Evolutionary conservation across 768 basidiomycete species (phyloP).

Genomic region (Suillus brevipes): DNA sequence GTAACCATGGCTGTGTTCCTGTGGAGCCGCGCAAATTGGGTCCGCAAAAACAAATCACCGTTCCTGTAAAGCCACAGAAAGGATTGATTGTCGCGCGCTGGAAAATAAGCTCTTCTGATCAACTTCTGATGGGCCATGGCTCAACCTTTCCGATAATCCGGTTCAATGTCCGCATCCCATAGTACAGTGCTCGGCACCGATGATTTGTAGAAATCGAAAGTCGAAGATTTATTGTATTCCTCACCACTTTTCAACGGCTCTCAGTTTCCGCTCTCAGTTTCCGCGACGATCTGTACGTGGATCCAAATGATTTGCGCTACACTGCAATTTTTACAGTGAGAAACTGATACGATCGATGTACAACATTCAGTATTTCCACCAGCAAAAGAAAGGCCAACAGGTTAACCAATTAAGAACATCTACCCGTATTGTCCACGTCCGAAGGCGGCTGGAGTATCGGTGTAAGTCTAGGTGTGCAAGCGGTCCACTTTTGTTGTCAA

Average conservation of each 20-base stretch:
- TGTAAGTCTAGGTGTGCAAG: slow-evolving; percentile 19
- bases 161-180: neutral
- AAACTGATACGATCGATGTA: neutral
- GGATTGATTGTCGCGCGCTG: neutral
- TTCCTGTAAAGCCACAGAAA: neutral
- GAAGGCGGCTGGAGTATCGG: neutral
- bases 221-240: neutral
- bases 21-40: neutral
- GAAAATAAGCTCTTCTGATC: neutral
- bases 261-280: neutral
- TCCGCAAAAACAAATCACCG: neutral
- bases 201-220: neutral
- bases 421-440: neutral
- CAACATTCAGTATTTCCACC: neutral
- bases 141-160: neutral
- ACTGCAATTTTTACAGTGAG: neutral
- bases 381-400: neutral
- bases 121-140: too few relatives aligned
- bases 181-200: neutral
- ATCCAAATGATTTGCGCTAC: neutral
- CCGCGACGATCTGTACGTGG: neutral
- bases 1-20: neutral
- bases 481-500: slow-evolving; percentile 39
- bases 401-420: neutral
- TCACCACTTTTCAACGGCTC: neutral